Base-by-base conservation (phyloP, 139 green algal species). In the Coelastrella sp. region DNA sequence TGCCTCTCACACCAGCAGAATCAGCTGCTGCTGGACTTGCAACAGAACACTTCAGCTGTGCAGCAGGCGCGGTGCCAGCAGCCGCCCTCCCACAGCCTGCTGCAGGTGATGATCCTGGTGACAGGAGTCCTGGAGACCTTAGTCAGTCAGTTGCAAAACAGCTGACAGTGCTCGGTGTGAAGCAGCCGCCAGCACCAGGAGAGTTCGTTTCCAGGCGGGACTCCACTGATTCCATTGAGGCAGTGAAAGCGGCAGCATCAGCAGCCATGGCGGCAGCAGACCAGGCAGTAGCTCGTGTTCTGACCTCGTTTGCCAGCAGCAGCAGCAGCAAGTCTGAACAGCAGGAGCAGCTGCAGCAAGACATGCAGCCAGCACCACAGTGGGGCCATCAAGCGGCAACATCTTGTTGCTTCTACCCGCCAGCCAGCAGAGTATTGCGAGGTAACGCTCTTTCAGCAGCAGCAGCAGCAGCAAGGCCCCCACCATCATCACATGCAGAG, bases 221-320 rank as follows among this genome's bases (percentile, higher is more conserved):
- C 17, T 76, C 68, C 4, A 19, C 7, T 27, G 68, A 76, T 19
- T 76, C 68, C 24, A 19, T 76, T 76, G 68, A 76, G 25, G 74
- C 25, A 9, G 74, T 80, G 24, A 58, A 59, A 19, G 78, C 78
- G 25, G 78, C 78, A 83, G 78, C 78, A 83, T 57, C 78, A 83
- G 78, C 78, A 68, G 35, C 78, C 35, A 61, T 27, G 49, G 78
- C 15, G 25, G 78, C 78, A 83, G 78, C 78, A 66, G 78, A 57
- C 49, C 25, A 24, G 8, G 78, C 35, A 65, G 78, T 58, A 49
- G 78, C 78, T 9, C 8, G 25, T n/a, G 78, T 58, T 11, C 35
- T 63, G 14, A 63, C 12, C 14, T 25, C 35, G 0, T 24, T 24
- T 9, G 49, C 78, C 7, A 49, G 19, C 24, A 65, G 78, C 78